Percentiles rank a stretch among this genome's conserved stretches.
These are phyloP conservation scores for Coemansia sp. DNA, from an alignment of 192 early-diverging fungal species.

Conservation along the genomic window DNA sequence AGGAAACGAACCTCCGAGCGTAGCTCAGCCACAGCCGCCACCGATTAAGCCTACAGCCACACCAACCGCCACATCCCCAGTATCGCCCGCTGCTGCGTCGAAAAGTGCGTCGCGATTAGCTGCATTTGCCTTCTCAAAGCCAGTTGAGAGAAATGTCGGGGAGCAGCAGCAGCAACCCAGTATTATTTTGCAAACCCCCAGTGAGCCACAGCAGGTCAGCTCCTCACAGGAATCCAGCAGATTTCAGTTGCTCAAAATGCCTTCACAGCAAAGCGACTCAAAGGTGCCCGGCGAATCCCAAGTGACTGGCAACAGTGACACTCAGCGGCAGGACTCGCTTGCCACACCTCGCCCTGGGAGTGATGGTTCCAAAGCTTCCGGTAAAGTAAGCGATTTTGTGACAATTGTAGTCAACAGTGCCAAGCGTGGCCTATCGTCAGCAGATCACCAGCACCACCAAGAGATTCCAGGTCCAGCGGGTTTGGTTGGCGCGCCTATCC, in stretches of 20 bases:
- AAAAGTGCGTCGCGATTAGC: background rate
- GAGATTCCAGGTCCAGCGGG: slow-evolving; percentile 42
- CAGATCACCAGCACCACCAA: slow-evolving; percentile 3
- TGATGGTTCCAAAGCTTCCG: background rate
- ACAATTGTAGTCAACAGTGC: slow-evolving; percentile 27
- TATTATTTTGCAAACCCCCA: background rate
- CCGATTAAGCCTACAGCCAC: background rate
- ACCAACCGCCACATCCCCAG: background rate
- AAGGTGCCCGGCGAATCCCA: background rate
- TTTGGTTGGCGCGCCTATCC: slow-evolving; percentile 1
- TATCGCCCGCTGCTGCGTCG: background rate
- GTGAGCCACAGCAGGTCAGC: background rate
- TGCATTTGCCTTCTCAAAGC: background rate
- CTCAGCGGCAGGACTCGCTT: background rate
- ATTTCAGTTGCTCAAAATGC: background rate
- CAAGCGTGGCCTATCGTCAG: background rate
- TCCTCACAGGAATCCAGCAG: background rate
- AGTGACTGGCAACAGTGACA: background rate
- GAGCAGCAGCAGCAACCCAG: background rate
- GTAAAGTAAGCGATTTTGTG: background rate
- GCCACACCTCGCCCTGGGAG: background rate
- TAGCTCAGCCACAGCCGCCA: background rate
- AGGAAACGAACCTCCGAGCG: background rate
- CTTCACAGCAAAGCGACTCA: background rate
- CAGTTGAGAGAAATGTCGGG: background rate